These are phyloP conservation scores for Massarina eburnea DNA, from an alignment of 2,329 filamentous ascomycete species.

Conservation along the genomic window DNA sequence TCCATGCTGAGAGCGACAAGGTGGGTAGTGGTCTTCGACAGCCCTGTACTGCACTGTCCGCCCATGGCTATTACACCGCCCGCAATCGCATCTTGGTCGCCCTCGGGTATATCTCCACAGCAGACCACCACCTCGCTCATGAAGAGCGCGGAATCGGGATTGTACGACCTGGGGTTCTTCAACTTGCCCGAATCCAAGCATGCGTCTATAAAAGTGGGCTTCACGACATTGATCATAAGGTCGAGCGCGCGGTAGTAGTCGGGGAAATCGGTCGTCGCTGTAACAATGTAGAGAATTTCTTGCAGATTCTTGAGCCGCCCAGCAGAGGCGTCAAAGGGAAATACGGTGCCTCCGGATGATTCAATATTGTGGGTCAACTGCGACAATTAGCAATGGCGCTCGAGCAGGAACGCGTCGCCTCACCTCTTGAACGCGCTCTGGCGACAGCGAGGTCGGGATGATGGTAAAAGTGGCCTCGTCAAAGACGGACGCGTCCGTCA, in stretches of 20 bases:
- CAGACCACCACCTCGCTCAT: conserved; percentile 82
- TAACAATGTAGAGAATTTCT: conserved; percentile 65
- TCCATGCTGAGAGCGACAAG: conserved; percentile 80
- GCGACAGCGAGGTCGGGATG: conserved; percentile 44
- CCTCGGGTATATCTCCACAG: conserved; percentile 79
- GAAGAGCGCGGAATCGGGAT: conserved; percentile 86
- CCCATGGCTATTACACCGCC: conserved; percentile 89
- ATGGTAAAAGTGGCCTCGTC: conserved; percentile 45
- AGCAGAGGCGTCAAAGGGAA: conserved; percentile 42
- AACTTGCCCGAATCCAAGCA: conserved; percentile 71
- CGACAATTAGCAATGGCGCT: conserved; percentile 18
- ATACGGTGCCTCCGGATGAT: conserved; percentile 52
- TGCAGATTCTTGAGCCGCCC: conserved; percentile 45
- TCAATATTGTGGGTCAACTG: conserved; percentile 52
- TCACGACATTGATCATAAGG: conserved; percentile 81
- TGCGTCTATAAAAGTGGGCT: conserved; percentile 73
- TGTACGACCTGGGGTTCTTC: conserved; percentile 79
- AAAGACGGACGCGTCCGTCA: conserved; percentile 42
- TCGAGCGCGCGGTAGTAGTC: conserved; percentile 76
- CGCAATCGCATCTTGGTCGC: conserved; percentile 88
- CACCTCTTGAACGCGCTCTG: conserved; percentile 31
- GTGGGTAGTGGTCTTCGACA: conserved; percentile 80
- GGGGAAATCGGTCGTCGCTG: conserved; percentile 87
- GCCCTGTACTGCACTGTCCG: conserved; percentile 71
- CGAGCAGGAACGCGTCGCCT: conserved; percentile 20